Evolutionary conservation across 257 asterid species (phyloP), one percentile per base, ranked within the genome.

Genomic region (Fraxinus cuspidata): DNA sequence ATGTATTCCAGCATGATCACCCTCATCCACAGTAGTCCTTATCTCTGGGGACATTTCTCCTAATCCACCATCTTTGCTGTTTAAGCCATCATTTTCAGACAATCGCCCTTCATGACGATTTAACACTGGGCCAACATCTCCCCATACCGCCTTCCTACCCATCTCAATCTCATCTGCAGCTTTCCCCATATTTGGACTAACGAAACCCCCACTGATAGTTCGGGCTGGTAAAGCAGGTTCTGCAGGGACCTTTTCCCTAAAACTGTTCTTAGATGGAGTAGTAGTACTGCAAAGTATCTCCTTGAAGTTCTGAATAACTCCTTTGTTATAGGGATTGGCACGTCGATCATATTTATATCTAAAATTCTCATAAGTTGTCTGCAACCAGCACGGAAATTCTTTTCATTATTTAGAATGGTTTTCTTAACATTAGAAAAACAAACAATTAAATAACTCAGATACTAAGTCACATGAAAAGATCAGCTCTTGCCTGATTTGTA

Each of bases 111-210:
- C 95, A 7, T 81, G 86, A 18, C 83, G 85, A 40, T 91, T 97
- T 40, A 87, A 76, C 68, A 87, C 84, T 0, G 93, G 78, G 15
- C 90, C 94, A 3, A 83, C 90, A 35, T 89, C 98, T 34, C 97
- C 96, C 96, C 97, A 90, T 19, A 89, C 97, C 25, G 96, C 97
- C 81, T 95, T 93, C 81, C 99, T 85, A 18, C 98, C 97, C 97
- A 93, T 89, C 82, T 93, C 97, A 31, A 95, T 90, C 85, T 91
- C 97, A 11, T 91, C 98, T 53, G 71, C 87, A 18, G 85, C 90
- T 79, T 95, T 93, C 11, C 96, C 97, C 97, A 91, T 89, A 81
- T 88, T 94, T 6, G 98, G 97, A 73, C 97, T 92, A 25, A 88
- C 93, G 78, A 94, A 94, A 12, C 97, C 97, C 16, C 96, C 96